These are phyloP conservation scores for Penicillium antarcticum DNA, from an alignment of 495 filamentous ascomycete genomes.

Conservation along the genomic window DNA sequence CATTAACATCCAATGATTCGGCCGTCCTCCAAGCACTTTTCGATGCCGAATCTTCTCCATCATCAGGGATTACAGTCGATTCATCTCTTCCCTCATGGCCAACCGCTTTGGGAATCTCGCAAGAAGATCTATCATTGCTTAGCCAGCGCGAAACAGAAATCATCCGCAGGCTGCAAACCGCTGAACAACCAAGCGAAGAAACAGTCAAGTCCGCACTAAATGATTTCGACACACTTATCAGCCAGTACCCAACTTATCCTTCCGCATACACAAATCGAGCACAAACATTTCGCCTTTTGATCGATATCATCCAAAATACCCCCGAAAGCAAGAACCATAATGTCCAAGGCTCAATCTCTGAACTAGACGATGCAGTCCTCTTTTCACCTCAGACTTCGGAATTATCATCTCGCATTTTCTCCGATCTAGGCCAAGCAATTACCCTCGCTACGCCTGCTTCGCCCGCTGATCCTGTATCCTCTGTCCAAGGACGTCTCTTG, in stretches of 20 bases:
- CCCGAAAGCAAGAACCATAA: neutral
- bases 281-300: slow-evolving; percentile 59
- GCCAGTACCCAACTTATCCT: slow-evolving; percentile 62
- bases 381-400: slow-evolving; percentile 17
- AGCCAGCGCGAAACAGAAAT: slow-evolving; percentile 28
- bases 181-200: slow-evolving; percentile 10
- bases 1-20: slow-evolving; percentile 65
- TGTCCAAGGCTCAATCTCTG: neutral
- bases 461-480: slow-evolving; percentile 51
- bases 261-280: slow-evolving; percentile 75
- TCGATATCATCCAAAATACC: slow-evolving; percentile 16
- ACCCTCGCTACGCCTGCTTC: slow-evolving; percentile 54
- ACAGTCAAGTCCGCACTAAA: slow-evolving; percentile 29
- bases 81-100: slow-evolving; percentile 59
- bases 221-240: slow-evolving; percentile 52
- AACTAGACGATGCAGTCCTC: slow-evolving; percentile 10
- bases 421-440: slow-evolving; percentile 67
- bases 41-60: slow-evolving; percentile 69
- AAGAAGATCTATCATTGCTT: slow-evolving; percentile 17
- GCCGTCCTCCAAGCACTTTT: slow-evolving; percentile 74
- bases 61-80: slow-evolving; percentile 51
- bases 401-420: slow-evolving; percentile 42
- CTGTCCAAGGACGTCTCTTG: slow-evolving; percentile 58
- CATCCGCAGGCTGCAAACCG: slow-evolving; percentile 26
- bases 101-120: slow-evolving; percentile 22